phyloP scores from a whole-genome alignment of 1,139 yeast species.

The Barnettozyma hawaiiensis region DNA sequence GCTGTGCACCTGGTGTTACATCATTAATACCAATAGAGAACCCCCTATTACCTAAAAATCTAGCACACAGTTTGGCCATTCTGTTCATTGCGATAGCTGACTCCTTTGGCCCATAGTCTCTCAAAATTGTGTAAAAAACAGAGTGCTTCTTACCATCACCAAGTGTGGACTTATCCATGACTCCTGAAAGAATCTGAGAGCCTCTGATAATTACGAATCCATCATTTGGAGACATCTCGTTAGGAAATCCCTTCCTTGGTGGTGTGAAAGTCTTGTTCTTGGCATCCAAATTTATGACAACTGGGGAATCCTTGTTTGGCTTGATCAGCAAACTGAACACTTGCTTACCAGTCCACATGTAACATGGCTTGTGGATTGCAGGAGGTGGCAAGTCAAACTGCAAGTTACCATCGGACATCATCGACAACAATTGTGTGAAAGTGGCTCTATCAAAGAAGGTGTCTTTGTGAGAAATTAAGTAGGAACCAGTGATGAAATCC shows the following conservation, averaged over 20 bases:
- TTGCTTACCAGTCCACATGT: conserved; percentile 97
- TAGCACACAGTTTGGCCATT: conserved; percentile 96
- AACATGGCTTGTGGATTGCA: conserved; percentile 80
- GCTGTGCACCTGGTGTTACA: conserved; percentile 85
- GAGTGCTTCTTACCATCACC: conserved; percentile 99
- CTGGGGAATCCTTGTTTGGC: conserved; percentile 73
- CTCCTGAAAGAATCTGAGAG: conserved; percentile 83
- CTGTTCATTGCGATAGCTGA: conserved; percentile 97
- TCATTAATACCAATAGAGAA: conserved; percentile 97
- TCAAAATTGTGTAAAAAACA: conserved; percentile 85
- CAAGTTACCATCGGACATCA: conserved; percentile 91
- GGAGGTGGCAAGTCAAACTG: conserved; percentile 97
- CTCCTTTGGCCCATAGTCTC: conserved; percentile 94
- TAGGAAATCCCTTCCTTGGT: conserved; percentile 68
- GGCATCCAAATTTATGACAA: conserved; percentile 87
- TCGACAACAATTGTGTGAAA: conserved; percentile 73
- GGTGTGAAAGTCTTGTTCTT: conserved; percentile 82
- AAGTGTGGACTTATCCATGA: conserved; percentile 92
- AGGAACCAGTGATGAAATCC: conserved; percentile 97
- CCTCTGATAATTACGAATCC: conserved; percentile 90
- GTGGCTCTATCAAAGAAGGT: conserved; percentile 86
- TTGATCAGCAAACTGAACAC: conserved; percentile 80
- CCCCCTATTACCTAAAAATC: conserved; percentile 91
- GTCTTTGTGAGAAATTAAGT: conserved; percentile 87
- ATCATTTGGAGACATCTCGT: conserved; percentile 97